Evolutionary conservation across 441 rosid genomes (phyloP).

Genomic region (Isatis lusitanica): DNA sequence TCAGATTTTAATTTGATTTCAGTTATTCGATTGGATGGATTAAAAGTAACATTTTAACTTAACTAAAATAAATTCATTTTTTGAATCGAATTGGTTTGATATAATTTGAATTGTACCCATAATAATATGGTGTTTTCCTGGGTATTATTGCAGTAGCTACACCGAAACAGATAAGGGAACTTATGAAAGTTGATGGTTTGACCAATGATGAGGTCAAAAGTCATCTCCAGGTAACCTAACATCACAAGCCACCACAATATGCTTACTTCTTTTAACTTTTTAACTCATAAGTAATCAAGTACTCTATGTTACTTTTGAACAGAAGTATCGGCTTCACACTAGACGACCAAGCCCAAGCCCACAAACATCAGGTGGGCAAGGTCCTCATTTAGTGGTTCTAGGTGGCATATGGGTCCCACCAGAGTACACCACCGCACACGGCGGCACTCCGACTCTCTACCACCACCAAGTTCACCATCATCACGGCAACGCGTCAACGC

Average conservation of each 20-base stretch:
- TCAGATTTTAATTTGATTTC: background rate
- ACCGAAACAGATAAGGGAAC: constrained; percentile 71
- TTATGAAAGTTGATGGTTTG: constrained; percentile 82
- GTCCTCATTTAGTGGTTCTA: constrained; percentile 76
- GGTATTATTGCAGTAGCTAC: constrained; percentile 55
- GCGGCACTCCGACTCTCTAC: constrained; percentile 51
- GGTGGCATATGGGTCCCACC: constrained; percentile 97
- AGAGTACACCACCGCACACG: constrained; percentile 74
- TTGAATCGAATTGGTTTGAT: background rate
- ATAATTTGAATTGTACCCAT: background rate
- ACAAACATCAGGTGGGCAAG: constrained; percentile 57
- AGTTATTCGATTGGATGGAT: background rate
- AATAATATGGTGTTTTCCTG: background rate
- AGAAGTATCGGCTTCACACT: constrained; percentile 97
- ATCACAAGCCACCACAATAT: constrained; percentile 21
- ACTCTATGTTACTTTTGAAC: constrained; percentile 15
- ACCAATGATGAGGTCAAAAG: constrained; percentile 85
- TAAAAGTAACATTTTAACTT: background rate
- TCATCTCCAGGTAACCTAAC: constrained; percentile 57
- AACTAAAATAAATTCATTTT: background rate
- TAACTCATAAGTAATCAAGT: background rate
- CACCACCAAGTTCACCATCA: constrained; percentile 58
- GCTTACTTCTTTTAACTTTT: background rate
- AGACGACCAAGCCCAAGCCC: constrained; percentile 94
- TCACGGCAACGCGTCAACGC: constrained; percentile 44